Percentiles rank a stretch among this genome's conserved stretches.
Conservation (phyloP, 1,284 basidiomycete genomes). For the Papiliotrema flavescens region DNA sequence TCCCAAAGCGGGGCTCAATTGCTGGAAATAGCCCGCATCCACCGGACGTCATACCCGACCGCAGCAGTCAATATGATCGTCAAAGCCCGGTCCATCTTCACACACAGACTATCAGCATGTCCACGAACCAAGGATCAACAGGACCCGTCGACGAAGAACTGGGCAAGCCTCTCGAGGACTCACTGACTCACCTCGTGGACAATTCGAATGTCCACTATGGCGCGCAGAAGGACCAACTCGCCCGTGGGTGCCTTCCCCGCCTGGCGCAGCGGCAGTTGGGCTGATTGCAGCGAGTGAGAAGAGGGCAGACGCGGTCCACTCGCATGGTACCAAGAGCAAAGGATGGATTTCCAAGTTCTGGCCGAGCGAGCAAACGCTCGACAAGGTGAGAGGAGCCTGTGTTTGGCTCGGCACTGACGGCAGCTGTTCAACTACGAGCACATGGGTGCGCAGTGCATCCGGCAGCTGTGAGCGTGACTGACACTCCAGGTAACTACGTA, state of each 20-base stretch:
- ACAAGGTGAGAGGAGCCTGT: constrained; percentile 25
- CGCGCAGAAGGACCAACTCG: constrained; percentile 21
- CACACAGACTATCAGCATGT: constrained; percentile 6
- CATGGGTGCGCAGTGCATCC: constrained; percentile 33
- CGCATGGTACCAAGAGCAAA: constrained; percentile 20
- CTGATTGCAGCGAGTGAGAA: constrained; percentile 20
- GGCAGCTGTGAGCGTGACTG: not conserved
- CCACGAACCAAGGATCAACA: constrained; percentile 15
- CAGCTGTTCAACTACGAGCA: constrained; percentile 45
- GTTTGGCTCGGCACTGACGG: not conserved
- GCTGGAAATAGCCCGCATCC: too few species aligned
- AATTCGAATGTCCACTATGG: constrained; percentile 11
- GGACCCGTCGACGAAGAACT: constrained; percentile 22
- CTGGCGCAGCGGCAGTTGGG: too few species aligned
- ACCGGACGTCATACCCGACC: not conserved
- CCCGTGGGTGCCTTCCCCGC: constrained; percentile 23
- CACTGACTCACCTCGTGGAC: constrained; percentile 29
- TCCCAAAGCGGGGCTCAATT: too few species aligned
- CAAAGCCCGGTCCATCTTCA: not conserved
- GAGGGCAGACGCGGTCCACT: constrained; percentile 33
- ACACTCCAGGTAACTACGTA: constrained; percentile 60
- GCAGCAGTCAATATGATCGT: not conserved
- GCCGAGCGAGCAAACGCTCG: constrained; percentile 36
- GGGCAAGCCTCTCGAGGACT: constrained; percentile 33
- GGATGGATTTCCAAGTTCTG: constrained; percentile 39